These are phyloP conservation scores for Lycium ferocissimum DNA, from an alignment of 257 asterid species.

Conservation along the genomic window DNA sequence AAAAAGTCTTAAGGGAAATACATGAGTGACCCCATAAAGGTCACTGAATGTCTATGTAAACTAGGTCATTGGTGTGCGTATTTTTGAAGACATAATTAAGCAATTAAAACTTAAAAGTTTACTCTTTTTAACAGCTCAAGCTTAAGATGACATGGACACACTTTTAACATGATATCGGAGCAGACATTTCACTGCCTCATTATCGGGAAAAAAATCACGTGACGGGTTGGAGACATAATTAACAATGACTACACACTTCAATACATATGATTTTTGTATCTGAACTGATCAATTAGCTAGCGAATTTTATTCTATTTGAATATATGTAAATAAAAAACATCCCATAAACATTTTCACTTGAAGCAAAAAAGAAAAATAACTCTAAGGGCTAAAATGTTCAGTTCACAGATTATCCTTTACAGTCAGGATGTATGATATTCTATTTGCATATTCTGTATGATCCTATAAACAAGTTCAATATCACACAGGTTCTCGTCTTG, in stretches of 20 bases:
- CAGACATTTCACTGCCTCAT: too few relatives aligned
- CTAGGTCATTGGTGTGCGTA: not conserved
- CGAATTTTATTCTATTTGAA: too few relatives aligned
- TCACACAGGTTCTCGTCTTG: slow-evolving; percentile 21
- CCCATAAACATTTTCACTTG: not conserved
- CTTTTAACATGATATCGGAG: too few relatives aligned
- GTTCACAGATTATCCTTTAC: not conserved
- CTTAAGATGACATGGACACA: too few relatives aligned
- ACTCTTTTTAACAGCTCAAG: too few relatives aligned
- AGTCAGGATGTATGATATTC: not conserved
- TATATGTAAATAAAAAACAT: not conserved
- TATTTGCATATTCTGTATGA: not conserved
- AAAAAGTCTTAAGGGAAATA: slow-evolving; percentile 46
- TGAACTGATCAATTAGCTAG: not conserved
- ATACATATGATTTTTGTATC: not conserved
- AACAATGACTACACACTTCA: too few relatives aligned
- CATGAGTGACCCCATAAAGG: slow-evolving; percentile 47
- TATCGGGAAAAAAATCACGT: too few relatives aligned
- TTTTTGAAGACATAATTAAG: too few relatives aligned
- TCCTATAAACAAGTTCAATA: slow-evolving; percentile 5
- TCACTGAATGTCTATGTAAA: too few relatives aligned
- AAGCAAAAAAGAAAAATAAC: not conserved
- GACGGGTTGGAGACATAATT: too few relatives aligned
- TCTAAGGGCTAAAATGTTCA: not conserved
- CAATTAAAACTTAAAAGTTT: too few relatives aligned